Percentiles rank a stretch among this genome's conserved stretches.
These are phyloP conservation scores for Suillus discolor DNA, from an alignment of 768 basidiomycete genomes.

Conservation along the genomic window DNA sequence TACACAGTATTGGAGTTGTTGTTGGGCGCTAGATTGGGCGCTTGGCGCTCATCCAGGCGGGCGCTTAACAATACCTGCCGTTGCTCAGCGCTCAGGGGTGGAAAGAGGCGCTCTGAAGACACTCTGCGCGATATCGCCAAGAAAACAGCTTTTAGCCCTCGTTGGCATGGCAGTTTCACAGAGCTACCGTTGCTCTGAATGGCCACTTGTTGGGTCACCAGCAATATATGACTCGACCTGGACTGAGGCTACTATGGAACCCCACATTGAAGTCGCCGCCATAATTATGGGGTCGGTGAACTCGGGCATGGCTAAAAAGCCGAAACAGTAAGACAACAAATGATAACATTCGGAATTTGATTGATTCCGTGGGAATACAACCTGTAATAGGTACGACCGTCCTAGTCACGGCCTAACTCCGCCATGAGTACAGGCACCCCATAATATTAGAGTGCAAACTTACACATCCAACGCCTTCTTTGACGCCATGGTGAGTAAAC, in stretches of 20 bases:
- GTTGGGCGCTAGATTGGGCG: not conserved
- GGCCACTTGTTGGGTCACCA: constrained; percentile 42
- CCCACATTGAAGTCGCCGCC: constrained; percentile 55
- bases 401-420: no score
- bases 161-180: constrained; percentile 54
- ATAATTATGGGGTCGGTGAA: constrained; percentile 33
- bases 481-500: constrained; percentile 59
- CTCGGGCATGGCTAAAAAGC: constrained; percentile 58
- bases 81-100: constrained; percentile 51
- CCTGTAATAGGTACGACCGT: no score
- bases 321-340: constrained; percentile 65
- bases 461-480: constrained; percentile 30
- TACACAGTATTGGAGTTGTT: constrained; percentile 52
- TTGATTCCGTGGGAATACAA: constrained; percentile 56
- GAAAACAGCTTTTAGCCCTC: constrained; percentile 44
- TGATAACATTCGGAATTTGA: constrained; percentile 60
- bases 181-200: constrained; percentile 60
- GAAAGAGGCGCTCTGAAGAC: constrained; percentile 56
- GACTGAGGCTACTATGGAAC: constrained; percentile 34
- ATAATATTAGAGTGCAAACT: not conserved
- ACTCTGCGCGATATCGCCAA: constrained; percentile 62
- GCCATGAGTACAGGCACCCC: constrained; percentile 40
- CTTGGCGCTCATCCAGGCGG: constrained; percentile 3
- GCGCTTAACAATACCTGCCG: constrained; percentile 44
- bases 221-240: constrained; percentile 40